Percentiles rank a stretch among this genome's conserved stretches.
These are phyloP conservation scores for Ceratobasidium sp. DNA, from an alignment of 1,284 basidiomycete genomes.

Conservation along the genomic window DNA sequence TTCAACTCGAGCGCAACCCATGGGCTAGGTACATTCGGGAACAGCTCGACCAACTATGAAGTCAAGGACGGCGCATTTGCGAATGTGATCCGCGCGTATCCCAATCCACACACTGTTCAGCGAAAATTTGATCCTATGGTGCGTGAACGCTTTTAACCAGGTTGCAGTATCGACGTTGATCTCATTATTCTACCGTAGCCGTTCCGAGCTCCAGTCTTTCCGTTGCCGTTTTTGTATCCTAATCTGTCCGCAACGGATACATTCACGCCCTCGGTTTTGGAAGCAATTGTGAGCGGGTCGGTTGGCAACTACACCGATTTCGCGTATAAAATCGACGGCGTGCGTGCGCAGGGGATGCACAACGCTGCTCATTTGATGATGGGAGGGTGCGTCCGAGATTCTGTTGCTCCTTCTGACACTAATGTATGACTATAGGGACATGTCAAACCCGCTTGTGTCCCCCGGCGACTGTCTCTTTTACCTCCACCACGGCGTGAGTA, in stretches of 20 bases:
- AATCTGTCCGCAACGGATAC: conserved; percentile 27
- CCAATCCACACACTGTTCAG: conserved; percentile 35
- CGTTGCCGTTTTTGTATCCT: conserved; percentile 24
- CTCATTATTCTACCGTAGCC: conserved; percentile 24
- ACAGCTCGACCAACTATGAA: background rate
- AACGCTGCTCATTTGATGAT: conserved; percentile 47
- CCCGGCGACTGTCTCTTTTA: conserved; percentile 37
- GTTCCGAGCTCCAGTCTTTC: conserved; percentile 42
- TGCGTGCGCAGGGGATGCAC: conserved; percentile 45
- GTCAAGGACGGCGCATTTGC: conserved; percentile 44
- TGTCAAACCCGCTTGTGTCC: conserved; percentile 35
- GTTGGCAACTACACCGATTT: conserved; percentile 46
- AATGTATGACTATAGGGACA: conserved; percentile 2
- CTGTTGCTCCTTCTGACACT: no score
- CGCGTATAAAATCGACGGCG: conserved; percentile 44
- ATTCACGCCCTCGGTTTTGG: conserved; percentile 19
- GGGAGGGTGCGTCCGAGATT: conserved; percentile 29
- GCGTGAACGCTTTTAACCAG: conserved; percentile 3
- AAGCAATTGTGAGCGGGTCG: conserved; percentile 24
- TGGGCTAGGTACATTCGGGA: conserved; percentile 41
- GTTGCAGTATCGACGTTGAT: background rate
- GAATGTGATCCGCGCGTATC: conserved; percentile 36
- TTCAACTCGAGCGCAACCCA: conserved; percentile 26
- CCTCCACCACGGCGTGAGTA: conserved; percentile 16
- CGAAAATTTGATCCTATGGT: conserved; percentile 25